Conservation (phyloP, 2,329 filamentous ascomycete genomes). For the Claviceps pusilla region DNA sequence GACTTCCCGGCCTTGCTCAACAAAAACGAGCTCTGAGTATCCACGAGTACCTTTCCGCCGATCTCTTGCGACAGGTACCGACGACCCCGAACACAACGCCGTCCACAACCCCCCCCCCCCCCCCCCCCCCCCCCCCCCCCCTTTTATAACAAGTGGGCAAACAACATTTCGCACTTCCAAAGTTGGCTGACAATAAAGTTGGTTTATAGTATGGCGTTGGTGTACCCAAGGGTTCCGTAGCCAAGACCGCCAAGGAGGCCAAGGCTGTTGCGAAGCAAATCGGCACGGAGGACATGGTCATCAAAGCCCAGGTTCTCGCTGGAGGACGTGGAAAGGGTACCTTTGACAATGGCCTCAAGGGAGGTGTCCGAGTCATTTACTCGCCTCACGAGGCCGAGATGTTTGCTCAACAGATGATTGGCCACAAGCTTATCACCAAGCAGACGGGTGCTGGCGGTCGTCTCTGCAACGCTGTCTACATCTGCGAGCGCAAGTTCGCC, state of each 20-base stretch:
- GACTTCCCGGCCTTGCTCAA: conserved; percentile 52
- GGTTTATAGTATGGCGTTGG: conserved; percentile 71
- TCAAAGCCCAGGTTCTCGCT: conserved; percentile 97
- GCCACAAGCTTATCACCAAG: conserved; percentile 98
- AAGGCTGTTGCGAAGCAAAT: conserved; percentile 84
- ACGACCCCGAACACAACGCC: not conserved
- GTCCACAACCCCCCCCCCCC: not conserved
- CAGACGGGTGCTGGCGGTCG: conserved; percentile 89
- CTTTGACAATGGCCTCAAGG: conserved; percentile 98
- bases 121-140: not conserved
- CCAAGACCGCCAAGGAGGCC: conserved; percentile 69
- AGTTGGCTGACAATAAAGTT: conserved; percentile 7
- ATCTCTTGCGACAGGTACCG: conserved; percentile 61
- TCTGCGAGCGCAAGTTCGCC: conserved; percentile 98
- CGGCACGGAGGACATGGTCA: conserved; percentile 91
- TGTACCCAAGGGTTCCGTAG: conserved; percentile 79
- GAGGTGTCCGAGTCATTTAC: conserved; percentile 96
- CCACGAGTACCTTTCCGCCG: conserved; percentile 94
- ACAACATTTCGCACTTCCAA: not conserved
- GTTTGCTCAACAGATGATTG: conserved; percentile 99
- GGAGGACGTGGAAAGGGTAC: conserved; percentile 95
- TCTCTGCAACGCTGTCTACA: conserved; percentile 94
- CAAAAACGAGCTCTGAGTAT: conserved; percentile 86
- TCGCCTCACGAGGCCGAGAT: conserved; percentile 92
- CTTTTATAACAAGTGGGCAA: not conserved